Evolutionary conservation across 2,329 filamentous ascomycete species (phyloP).

Genomic region (Rutstroemia sp.): DNA sequence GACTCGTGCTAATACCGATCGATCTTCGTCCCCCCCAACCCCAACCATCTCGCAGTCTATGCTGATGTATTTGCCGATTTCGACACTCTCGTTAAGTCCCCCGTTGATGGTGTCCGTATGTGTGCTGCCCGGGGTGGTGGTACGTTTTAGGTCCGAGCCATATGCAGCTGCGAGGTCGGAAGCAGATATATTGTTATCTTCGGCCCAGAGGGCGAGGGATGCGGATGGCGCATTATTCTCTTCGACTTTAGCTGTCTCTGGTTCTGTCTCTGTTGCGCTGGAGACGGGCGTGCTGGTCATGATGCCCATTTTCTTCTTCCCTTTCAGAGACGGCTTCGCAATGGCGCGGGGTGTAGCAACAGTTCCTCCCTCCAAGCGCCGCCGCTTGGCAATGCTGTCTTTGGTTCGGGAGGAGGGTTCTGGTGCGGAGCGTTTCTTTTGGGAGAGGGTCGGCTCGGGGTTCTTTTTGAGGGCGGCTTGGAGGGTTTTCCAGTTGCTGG

Average conservation of each 20-base stretch:
- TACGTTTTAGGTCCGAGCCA: constrained; percentile 40
- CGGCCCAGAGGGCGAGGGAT: constrained; percentile 52
- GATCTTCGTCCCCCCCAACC: constrained; percentile 60
- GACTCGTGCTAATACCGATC: constrained; percentile 75
- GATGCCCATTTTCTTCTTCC: constrained; percentile 44
- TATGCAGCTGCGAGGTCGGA: constrained; percentile 57
- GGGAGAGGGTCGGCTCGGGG: constrained; percentile 26
- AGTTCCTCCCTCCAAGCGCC: constrained; percentile 25
- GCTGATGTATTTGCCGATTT: constrained; percentile 82
- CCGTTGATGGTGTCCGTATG: constrained; percentile 51
- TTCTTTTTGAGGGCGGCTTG: constrained; percentile 50
- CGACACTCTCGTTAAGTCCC: constrained; percentile 52
- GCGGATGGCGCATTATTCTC: constrained; percentile 38
- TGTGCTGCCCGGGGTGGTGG: constrained; percentile 39
- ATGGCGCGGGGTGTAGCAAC: not conserved
- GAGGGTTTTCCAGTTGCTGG: constrained; percentile 73
- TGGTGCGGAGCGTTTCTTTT: constrained; percentile 26
- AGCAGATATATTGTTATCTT: constrained; percentile 52
- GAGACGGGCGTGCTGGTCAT: constrained; percentile 41
- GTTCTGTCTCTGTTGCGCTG: not conserved
- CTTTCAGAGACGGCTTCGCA: constrained; percentile 2
- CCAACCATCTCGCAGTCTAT: constrained; percentile 99
- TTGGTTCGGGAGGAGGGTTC: constrained; percentile 22
- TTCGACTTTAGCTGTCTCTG: constrained; percentile 24
- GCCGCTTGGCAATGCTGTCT: constrained; percentile 29